Conservation (phyloP, 805 yeast species). For the Monosporozyma siamensis region DNA sequence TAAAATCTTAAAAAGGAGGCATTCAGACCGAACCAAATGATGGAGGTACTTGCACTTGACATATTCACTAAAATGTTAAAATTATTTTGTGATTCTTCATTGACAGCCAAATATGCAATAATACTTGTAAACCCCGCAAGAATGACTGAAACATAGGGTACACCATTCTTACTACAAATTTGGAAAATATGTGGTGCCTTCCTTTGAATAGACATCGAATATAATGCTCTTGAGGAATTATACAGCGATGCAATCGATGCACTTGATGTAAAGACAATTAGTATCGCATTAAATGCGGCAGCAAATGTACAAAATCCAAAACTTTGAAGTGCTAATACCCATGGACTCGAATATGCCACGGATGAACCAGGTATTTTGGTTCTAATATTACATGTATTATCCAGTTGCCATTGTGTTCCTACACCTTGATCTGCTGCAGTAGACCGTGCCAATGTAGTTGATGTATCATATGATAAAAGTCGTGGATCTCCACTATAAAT, state of each 20-base stretch:
- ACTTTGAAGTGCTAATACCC: slow-evolving; percentile 46
- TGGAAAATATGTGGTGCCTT: slow-evolving; percentile 56
- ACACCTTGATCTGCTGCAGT: slow-evolving; percentile 9
- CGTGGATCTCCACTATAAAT: slow-evolving; percentile 74
- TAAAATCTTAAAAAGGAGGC: slow-evolving; percentile 54
- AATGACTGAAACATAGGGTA: slow-evolving; percentile 63
- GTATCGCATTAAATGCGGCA: slow-evolving; percentile 41
- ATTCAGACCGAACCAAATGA: slow-evolving; percentile 74
- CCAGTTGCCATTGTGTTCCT: slow-evolving; percentile 44
- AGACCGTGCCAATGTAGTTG: slow-evolving; percentile 7
- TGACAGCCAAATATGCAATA: slow-evolving; percentile 51
- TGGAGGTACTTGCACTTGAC: slow-evolving; percentile 63
- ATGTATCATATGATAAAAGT: slow-evolving; percentile 42
- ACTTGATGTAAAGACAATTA: slow-evolving; percentile 47
- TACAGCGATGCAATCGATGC: slow-evolving; percentile 50
- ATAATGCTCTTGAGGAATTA: slow-evolving; percentile 52
- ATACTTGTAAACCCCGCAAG: slow-evolving; percentile 53
- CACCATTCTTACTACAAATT: slow-evolving; percentile 53
- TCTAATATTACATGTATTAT: slow-evolving; percentile 62
- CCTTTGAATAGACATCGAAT: slow-evolving; percentile 44
- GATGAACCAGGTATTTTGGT: slow-evolving; percentile 41
- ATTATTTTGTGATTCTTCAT: slow-evolving; percentile 47
- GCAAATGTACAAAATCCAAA: slow-evolving; percentile 45
- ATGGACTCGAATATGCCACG: slow-evolving; percentile 43
- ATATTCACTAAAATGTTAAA: slow-evolving; percentile 60